Evolutionary conservation across 805 yeast species (phyloP).

Genomic region (Nakazawaea peltata): DNA sequence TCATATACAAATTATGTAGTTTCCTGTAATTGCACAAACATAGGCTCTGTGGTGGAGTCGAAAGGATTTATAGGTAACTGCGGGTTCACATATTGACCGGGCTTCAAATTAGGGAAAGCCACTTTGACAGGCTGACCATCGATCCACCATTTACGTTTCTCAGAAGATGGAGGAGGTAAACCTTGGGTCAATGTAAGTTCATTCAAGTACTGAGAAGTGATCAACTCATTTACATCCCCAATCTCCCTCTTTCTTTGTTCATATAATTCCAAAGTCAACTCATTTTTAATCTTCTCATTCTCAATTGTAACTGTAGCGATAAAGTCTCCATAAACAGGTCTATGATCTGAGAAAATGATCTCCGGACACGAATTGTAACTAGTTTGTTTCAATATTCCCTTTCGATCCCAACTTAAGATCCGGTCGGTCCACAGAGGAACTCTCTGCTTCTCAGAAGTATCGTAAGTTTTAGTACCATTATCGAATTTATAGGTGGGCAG

Average conservation of each 20-base stretch:
- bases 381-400: conserved; percentile 46
- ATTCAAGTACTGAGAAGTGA: conserved; percentile 19
- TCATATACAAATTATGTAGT: no score
- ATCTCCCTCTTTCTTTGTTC: conserved; percentile 36
- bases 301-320: conserved; percentile 55
- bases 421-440: conserved; percentile 98
- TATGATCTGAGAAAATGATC: conserved; percentile 74
- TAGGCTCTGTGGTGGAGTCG: conserved; percentile 40
- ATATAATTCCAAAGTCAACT: conserved; percentile 47
- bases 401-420: conserved; percentile 52
- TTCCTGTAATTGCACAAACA: conserved; percentile 31
- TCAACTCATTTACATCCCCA: conserved; percentile 30
- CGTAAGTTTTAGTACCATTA: conserved; percentile 72
- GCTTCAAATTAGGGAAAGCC: conserved; percentile 34
- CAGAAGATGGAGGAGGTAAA: conserved; percentile 88
- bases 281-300: conserved; percentile 45
- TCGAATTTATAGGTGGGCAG: conserved; percentile 92
- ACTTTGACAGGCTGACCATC: conserved; percentile 73
- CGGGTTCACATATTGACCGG: conserved; percentile 59
- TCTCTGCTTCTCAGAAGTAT: conserved; percentile 85
- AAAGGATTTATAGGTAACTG: conserved; percentile 69
- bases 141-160: conserved; percentile 86
- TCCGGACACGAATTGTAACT: conserved; percentile 51
- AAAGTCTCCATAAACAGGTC: conserved; percentile 79
- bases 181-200: conserved; percentile 24